Evolutionary conservation across 768 basidiomycete species (phyloP), one percentile per base, ranked within the genome.

Genomic region (Paxillus ammoniavirescens): DNA sequence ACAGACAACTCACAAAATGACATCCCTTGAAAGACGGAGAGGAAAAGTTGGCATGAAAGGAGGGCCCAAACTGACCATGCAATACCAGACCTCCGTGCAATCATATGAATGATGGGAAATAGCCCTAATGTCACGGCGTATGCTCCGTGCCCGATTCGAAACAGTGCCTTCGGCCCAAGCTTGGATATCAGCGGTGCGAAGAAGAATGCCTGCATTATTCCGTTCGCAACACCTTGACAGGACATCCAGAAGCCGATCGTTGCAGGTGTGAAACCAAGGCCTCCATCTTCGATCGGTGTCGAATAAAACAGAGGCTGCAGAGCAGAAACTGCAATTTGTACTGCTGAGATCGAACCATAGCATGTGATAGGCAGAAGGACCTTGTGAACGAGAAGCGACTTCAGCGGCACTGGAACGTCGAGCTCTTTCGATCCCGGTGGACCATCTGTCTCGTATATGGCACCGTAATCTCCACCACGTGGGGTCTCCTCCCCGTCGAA

Each of bases 1-100:
- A 26, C 26, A 26, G 26, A 21, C n/a, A 28, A 69, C 84, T 55
- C 52, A 84, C 86, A 83, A 56, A 78, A 87, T 8, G 80, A 77
- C 41, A 83, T 65, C 61, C 77, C 80, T 60, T 82, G 59, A 23
- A 77, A 61, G 31, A 84, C 72, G 6, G 78, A 79, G 31, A 33
- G 12, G 31, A 4, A 77, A 53, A 3, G 72, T 57, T 33, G 31
- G 12, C 31, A 33, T 8, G 12, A 33, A 33, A 33, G 31, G 31
- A 33, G 31, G 31, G 7, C 31, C 31, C 12, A 9, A 1, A 33
- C 31, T 33, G 31, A 33, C 31, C 6, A 9, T 8, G 4, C 8
- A 33, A 10, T 17, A 14, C n/a, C 31, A 33, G 8, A 33, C 12
- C 9, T 42, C 42, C 17, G 5, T 23, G 42, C 45, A 18, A 47